Base-by-base conservation (phyloP, 345 rosid species). In the Citrus cavaleriei region DNA sequence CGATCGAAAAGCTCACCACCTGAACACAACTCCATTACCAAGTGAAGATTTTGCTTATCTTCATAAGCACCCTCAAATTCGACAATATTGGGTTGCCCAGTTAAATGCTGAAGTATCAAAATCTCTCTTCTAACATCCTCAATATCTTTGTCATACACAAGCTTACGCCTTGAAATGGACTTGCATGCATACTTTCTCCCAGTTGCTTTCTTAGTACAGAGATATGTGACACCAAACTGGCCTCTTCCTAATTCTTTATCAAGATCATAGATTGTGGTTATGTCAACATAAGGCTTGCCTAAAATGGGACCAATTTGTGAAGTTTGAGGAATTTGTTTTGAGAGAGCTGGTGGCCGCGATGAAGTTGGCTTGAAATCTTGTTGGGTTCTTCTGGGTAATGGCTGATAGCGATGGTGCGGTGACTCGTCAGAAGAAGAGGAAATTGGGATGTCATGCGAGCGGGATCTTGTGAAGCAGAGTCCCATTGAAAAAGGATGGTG, bases 1-100 rank as follows among this genome's bases (percentile, higher is more conserved):
- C 97, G 84, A 83, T 94, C 98, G 72, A 94, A 94, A 19, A 96
- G 93, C 87, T 96, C 99, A 12, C 99, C 97, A 21, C 99, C 98
- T 5, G 94, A 90, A 79, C 99, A 95, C 18, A 95, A 86, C 89
- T 95, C 99, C 98, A 93, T 95, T 46, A 91, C 95, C 76, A 96
- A 59, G 79, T 91, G 90, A 42, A 94, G 69, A 76, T 89, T 82
- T 24, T 88, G 87, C 74, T 61, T 77, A 74, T 94, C 99, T 77
- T 94, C 98, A 37, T 85, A 92, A 19, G 97, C 94, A 6, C 94
- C 99, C 68, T 83, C 87, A 83, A 94, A 94, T 84, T 91, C 93
- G 4, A 96, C 97, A 40, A 93, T 89, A 75, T 93, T 96, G 6
- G 98, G 97, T 77, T 96, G 98, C 57, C 98, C 97, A 6, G 93